Conservation (phyloP, 495 filamentous ascomycete genomes). For the Aspergillus leporis region DNA sequence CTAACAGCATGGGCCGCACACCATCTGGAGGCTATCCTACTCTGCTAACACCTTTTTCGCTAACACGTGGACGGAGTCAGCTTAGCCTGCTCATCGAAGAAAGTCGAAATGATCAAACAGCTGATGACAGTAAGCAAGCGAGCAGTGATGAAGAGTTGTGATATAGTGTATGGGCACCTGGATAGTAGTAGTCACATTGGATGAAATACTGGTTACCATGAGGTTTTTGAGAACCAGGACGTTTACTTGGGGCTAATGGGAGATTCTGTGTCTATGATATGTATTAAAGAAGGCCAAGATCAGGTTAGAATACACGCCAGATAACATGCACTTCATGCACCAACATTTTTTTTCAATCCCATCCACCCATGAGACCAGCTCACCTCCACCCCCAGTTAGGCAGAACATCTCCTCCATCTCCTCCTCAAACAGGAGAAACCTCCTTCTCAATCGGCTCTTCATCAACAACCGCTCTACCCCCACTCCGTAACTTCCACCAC, state of each 20-base stretch:
- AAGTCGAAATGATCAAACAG: conserved; percentile 10
- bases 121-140: neutral
- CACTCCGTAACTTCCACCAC: conserved; percentile 33
- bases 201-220: neutral
- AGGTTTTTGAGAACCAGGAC: neutral
- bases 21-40: neutral
- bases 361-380: neutral
- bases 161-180: neutral
- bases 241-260: neutral
- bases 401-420: conserved; percentile 12
- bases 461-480: conserved; percentile 6
- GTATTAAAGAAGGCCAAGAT: neutral
- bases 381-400: neutral
- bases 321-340: neutral
- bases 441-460: conserved; percentile 9
- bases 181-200: neutral
- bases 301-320: conserved; percentile 1
- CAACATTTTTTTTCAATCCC: neutral
- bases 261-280: neutral
- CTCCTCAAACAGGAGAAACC: conserved; percentile 3
- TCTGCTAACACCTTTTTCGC: conserved; percentile 9
- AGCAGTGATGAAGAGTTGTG: neutral
- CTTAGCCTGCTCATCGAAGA: conserved; percentile 24
- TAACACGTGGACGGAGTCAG: conserved; percentile 17
- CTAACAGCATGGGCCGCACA: neutral